Conservation (phyloP, 768 basidiomycete species). For the Pulveroboletus sp. region DNA sequence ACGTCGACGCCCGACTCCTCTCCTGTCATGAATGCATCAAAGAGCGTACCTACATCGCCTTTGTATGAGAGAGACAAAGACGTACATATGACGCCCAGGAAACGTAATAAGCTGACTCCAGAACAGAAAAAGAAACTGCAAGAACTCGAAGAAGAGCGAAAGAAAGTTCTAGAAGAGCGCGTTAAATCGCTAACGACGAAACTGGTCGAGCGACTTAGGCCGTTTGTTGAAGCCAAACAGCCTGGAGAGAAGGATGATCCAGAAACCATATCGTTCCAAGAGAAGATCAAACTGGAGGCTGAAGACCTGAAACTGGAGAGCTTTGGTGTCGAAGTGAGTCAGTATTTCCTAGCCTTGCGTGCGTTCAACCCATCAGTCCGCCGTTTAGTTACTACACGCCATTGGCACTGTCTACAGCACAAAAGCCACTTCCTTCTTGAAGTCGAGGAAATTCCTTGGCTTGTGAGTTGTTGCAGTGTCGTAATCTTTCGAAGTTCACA, state of each 20-base stretch:
- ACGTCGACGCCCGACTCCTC: constrained; percentile 15
- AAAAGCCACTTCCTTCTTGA: constrained; percentile 89
- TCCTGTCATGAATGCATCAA: constrained; percentile 17
- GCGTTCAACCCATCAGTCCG: not conserved
- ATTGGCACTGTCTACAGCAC: constrained; percentile 90
- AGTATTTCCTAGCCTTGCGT: not conserved
- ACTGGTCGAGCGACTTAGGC: constrained; percentile 78
- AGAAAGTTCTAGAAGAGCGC: constrained; percentile 74
- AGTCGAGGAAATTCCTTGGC: constrained; percentile 87
- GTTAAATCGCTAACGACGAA: constrained; percentile 72
- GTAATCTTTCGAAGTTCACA: constrained; percentile 8
- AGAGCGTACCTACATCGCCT: constrained; percentile 23
- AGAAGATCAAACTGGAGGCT: constrained; percentile 74
- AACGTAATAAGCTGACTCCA: constrained; percentile 55
- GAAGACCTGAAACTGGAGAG: constrained; percentile 96
- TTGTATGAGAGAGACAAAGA: constrained; percentile 40
- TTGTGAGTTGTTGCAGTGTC: constrained; percentile 51
- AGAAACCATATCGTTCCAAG: constrained; percentile 77
- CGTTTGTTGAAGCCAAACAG: constrained; percentile 85
- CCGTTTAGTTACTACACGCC: constrained; percentile 70
- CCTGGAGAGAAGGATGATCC: constrained; percentile 79
- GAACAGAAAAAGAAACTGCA: constrained; percentile 85
- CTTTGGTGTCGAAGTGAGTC: constrained; percentile 87
- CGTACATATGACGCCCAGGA: constrained; percentile 23
- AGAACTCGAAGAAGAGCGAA: constrained; percentile 76